These are phyloP conservation scores for Pseudogymnoascus sp. DNA, from an alignment of 2,329 filamentous ascomycete genomes.

Conservation along the genomic window DNA sequence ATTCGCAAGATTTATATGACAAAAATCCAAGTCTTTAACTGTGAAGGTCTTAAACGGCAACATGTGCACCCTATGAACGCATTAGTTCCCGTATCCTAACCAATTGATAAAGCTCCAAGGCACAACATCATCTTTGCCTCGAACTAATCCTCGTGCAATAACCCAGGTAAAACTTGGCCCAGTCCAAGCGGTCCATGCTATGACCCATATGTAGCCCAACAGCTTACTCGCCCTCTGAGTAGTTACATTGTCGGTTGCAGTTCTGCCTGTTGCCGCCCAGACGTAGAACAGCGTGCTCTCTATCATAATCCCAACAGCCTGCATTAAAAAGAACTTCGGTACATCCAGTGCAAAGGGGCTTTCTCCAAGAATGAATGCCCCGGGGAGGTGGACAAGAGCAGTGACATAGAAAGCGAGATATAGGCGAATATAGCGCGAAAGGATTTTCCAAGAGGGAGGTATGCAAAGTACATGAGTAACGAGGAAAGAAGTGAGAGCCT, in stretches of 20 bases:
- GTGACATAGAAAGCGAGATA: background rate
- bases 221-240: background rate
- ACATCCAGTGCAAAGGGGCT: background rate
- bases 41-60: background rate
- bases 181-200: slow-evolving; percentile 1
- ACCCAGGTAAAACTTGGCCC: background rate
- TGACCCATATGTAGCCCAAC: background rate
- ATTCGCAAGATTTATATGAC: background rate
- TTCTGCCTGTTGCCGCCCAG: background rate
- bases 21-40: background rate
- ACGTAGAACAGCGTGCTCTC: background rate
- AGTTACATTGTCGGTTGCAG: background rate
- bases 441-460: background rate
- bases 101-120: background rate
- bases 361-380: background rate
- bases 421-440: background rate
- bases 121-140: background rate
- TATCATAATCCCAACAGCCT: background rate
- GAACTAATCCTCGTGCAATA: background rate
- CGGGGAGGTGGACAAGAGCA: background rate
- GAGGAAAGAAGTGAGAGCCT: background rate
- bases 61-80: background rate
- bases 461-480: background rate
- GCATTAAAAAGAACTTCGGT: background rate
- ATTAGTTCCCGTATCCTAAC: background rate